Evolutionary conservation across 2,329 filamentous ascomycete species (phyloP), one percentile per base, ranked within the genome.

Genomic region (Aureobasidium sp.): DNA sequence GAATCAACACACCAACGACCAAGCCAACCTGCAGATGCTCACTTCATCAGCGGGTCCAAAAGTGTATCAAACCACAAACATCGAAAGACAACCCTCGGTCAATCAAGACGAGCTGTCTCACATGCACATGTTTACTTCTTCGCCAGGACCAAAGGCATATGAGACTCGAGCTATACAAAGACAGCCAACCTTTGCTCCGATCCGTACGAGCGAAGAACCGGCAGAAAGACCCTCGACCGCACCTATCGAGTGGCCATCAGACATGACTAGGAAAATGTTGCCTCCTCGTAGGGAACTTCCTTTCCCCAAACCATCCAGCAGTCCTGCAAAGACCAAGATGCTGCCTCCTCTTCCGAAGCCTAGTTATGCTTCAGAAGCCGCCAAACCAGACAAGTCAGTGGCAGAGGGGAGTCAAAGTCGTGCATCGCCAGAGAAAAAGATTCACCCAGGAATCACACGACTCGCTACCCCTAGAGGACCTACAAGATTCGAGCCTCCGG

Each of bases 311-410:
- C 57, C 47, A 23, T 43, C 47, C 19, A 50, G 29, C 23, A 60
- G 42, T 58, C 43, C 55, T 31, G 37, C 43, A 21, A 47, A 40
- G 19, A 29, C 43, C 15, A 46, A 57, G 31, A 47, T 38, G 23
- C 64, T 74, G 17, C 69, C 72, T 38, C 72, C 74, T 8, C 66
- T 76, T 4, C 70, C 71, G 1, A 67, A 66, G 45, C 72, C 74
- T 3, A 74, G 69, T 6, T 62, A 73, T 17, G 49, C 23, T 21
- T 58, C 55, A 31, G 55, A 58, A n/a, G 43, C 31, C 1, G 3
- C 43, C 3, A 45, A 57, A 27, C 19, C 53, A 33, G 29, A 33
- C 2, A 13, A 9, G 15, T 8, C 29, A 45, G 15, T 13, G 13
- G 11, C 37, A 19, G 37, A 37, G 21, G 19, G 43, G n/a, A 37